Percentiles rank a stretch among this genome's conserved stretches.
phyloP scores from a whole-genome alignment of 2,329 filamentous ascomycete genomes.

The Epichloe sibirici region DNA sequence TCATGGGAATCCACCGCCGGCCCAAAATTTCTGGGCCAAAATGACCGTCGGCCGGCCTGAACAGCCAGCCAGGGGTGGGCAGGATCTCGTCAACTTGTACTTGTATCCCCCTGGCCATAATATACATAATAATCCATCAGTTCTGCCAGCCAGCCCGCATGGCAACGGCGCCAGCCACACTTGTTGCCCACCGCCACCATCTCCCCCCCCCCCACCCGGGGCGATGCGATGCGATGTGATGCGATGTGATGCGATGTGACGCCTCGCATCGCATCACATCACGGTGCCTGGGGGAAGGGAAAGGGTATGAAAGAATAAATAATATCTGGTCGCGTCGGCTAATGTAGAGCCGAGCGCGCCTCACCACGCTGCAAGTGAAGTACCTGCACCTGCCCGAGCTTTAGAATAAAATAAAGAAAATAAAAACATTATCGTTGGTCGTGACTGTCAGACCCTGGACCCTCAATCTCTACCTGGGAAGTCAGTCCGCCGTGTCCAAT shows the following conservation, averaged over 20 bases:
- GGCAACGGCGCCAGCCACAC: not conserved
- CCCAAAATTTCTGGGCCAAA: too few relatives aligned
- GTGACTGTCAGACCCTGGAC: not conserved
- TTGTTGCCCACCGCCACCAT: not conserved
- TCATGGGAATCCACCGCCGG: too few relatives aligned
- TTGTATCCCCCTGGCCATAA: not conserved
- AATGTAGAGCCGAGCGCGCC: not conserved
- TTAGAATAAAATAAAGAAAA: too few relatives aligned
- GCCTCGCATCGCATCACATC: too few relatives aligned
- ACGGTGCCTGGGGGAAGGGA: too few relatives aligned
- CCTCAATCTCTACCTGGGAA: not conserved
- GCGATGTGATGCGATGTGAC: too few relatives aligned
- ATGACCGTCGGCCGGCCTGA: too few relatives aligned
- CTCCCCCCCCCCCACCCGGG: not conserved
- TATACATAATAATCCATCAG: too few relatives aligned
- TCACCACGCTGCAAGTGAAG: not conserved
- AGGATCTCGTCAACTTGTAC: not conserved
- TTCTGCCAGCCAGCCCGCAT: not conserved
- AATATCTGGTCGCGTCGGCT: not conserved
- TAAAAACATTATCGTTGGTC: not conserved
- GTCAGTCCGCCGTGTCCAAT: not conserved
- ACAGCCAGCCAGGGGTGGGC: not conserved
- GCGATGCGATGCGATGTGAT: not conserved
- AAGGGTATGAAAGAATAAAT: too few relatives aligned
- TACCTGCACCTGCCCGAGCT: not conserved